phyloP scores from a whole-genome alignment of 2,329 filamentous ascomycete genomes.

The Ophiosphaerella narmari region DNA sequence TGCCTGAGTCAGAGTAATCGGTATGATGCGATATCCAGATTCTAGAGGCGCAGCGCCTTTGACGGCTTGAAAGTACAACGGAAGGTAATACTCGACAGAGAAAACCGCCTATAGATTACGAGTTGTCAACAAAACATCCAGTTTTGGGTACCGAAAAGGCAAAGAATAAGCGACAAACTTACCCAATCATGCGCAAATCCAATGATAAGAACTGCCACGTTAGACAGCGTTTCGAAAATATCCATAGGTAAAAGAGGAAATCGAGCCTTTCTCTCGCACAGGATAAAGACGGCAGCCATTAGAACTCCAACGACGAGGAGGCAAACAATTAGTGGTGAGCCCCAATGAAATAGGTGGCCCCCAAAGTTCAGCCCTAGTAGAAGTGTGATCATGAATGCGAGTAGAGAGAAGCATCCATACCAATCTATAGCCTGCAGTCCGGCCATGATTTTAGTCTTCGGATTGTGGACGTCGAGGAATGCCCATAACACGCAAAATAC shows the following conservation, averaged over 20 bases:
- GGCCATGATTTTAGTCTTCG: constrained; percentile 48
- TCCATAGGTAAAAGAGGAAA: constrained; percentile 67
- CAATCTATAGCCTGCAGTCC: constrained; percentile 57
- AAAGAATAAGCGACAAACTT: too few species aligned
- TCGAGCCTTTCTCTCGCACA: constrained; percentile 64
- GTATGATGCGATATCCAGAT: constrained; percentile 62
- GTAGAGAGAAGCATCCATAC: constrained; percentile 53
- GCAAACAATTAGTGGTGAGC: constrained; percentile 56
- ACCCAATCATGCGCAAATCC: too few species aligned
- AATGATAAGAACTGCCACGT: constrained; percentile 51
- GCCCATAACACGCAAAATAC: constrained; percentile 53
- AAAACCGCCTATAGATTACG: constrained; percentile 58
- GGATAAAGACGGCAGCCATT: constrained; percentile 55
- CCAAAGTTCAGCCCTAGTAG: constrained; percentile 57
- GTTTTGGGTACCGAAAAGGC: too few species aligned
- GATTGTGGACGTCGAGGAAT: constrained; percentile 58
- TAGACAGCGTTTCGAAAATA: constrained; percentile 60
- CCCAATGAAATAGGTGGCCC: constrained; percentile 54
- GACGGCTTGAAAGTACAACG: constrained; percentile 71
- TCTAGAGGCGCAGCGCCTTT: constrained; percentile 60
- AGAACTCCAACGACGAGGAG: constrained; percentile 54
- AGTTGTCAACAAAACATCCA: constrained; percentile 26
- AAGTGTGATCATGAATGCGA: constrained; percentile 53
- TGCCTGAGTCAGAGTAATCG: constrained; percentile 53
- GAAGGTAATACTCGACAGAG: constrained; percentile 67